phyloP scores from a whole-genome alignment of 2,329 filamentous ascomycete genomes.

The Huntiella omanensis region DNA sequence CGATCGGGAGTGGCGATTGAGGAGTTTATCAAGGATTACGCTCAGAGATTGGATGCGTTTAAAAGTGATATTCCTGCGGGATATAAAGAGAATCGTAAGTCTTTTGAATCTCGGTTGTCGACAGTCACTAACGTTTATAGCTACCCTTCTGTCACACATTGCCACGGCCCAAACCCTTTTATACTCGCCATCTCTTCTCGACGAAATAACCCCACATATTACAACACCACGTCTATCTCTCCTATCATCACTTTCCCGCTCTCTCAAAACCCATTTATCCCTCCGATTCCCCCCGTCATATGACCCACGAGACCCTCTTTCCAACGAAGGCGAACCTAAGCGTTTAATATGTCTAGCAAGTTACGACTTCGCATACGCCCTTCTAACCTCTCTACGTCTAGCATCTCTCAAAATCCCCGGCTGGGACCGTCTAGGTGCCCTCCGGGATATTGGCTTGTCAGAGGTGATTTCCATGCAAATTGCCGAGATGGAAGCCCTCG shows the following conservation, averaged over 20 bases:
- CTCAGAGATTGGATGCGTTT: constrained; percentile 25
- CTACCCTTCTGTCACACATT: constrained; percentile 23
- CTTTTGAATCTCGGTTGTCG: not conserved
- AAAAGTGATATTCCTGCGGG: constrained; percentile 19
- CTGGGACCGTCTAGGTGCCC: constrained; percentile 24
- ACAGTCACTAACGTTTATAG: constrained; percentile 14
- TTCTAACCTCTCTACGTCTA: constrained; percentile 29
- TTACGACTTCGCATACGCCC: constrained; percentile 28
- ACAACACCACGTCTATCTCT: no score
- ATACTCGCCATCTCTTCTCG: constrained; percentile 23
- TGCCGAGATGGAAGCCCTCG: constrained; percentile 16
- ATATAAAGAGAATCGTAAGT: constrained; percentile 20
- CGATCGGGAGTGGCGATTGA: constrained; percentile 16
- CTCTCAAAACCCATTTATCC: constrained; percentile 23
- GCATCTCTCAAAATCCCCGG: constrained; percentile 26
- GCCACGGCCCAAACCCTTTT: constrained; percentile 27
- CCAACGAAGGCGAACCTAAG: constrained; percentile 15
- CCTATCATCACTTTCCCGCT: no score
- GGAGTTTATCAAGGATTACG: constrained; percentile 25
- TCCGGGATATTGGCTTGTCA: constrained; percentile 20
- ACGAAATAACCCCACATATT: no score
- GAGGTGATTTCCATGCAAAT: constrained; percentile 17
- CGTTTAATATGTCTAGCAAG: constrained; percentile 25
- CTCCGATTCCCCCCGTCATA: constrained; percentile 17
- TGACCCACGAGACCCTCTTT: constrained; percentile 15